phyloP scores from a whole-genome alignment of 2,329 filamentous ascomycete genomes.

The Bipolaris sorokiniana region DNA sequence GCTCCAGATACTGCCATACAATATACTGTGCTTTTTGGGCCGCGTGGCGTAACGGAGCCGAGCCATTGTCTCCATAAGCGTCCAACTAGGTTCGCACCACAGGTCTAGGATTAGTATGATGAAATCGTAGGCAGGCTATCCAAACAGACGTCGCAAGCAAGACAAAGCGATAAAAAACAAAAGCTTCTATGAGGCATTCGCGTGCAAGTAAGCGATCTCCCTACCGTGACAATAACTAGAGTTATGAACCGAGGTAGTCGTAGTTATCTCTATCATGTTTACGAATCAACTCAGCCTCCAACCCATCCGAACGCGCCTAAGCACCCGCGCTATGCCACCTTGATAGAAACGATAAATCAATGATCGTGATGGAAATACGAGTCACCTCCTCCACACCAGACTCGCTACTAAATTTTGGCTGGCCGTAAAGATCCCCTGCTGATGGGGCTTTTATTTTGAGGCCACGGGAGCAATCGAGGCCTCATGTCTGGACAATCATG shows the following conservation, averaged over 20 bases:
- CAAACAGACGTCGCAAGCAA: background rate
- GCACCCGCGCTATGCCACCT: too few species aligned
- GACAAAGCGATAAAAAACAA: background rate
- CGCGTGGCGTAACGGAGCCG: too few species aligned
- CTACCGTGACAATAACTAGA: too few species aligned
- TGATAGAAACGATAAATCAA: too few species aligned
- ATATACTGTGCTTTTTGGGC: too few species aligned
- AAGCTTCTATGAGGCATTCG: background rate
- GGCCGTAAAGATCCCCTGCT: constrained; percentile 39
- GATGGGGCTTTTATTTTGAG: constrained; percentile 38
- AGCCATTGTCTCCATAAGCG: background rate
- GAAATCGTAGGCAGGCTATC: background rate
- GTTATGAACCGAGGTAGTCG: too few species aligned
- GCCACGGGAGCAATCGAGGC: constrained; percentile 32
- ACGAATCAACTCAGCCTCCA: too few species aligned
- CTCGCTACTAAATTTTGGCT: constrained; percentile 48
- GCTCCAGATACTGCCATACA: too few species aligned
- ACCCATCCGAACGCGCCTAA: too few species aligned
- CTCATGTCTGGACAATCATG: too few species aligned
- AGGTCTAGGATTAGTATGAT: background rate
- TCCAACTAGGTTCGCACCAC: background rate
- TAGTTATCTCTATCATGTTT: too few species aligned
- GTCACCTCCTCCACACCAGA: constrained; percentile 44
- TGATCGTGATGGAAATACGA: too few species aligned
- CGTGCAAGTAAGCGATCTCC: background rate